These are phyloP conservation scores for Capronia epimyces DNA, from an alignment of 2,329 filamentous ascomycete species.

Conservation along the genomic window DNA sequence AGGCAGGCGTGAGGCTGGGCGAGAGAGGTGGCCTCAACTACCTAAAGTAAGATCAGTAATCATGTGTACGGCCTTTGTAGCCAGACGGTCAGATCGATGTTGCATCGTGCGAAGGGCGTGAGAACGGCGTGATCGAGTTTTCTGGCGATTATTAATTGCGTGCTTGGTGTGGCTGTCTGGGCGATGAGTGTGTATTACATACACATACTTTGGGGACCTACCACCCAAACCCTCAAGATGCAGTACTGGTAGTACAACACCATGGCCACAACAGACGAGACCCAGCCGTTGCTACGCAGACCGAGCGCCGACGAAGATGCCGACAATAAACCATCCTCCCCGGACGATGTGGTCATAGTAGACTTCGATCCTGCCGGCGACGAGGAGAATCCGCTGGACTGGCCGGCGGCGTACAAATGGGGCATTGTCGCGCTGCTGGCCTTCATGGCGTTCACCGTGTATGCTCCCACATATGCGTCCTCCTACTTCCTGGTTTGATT, in stretches of 20 bases:
- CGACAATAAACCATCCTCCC: neutral
- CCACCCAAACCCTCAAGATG: no score
- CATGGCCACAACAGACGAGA: neutral
- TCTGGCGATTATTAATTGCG: no score
- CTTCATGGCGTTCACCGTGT: conserved; percentile 28
- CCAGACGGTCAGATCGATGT: no score
- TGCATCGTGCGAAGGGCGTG: no score
- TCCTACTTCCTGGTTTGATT: no score
- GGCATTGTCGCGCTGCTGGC: conserved; percentile 24
- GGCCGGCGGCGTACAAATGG: conserved; percentile 27
- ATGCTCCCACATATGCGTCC: neutral
- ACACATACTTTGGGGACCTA: neutral
- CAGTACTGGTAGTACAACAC: neutral
- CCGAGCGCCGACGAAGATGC: neutral
- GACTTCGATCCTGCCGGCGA: conserved; percentile 28
- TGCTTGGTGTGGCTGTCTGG: no score
- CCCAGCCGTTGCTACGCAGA: neutral
- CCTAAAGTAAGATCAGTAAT: no score
- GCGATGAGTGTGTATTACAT: no score
- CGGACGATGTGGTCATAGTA: conserved; percentile 12
- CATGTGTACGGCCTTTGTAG: no score
- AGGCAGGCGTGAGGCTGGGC: no score
- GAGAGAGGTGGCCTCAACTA: no score
- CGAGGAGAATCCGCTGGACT: conserved; percentile 28
- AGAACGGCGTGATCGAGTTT: no score